A percentile compares a stretch with the other conserved stretches of the same genome.
Evolutionary conservation across 2,329 filamentous ascomycete species (phyloP).

Genomic region (Colletotrichum camelliae): DNA sequence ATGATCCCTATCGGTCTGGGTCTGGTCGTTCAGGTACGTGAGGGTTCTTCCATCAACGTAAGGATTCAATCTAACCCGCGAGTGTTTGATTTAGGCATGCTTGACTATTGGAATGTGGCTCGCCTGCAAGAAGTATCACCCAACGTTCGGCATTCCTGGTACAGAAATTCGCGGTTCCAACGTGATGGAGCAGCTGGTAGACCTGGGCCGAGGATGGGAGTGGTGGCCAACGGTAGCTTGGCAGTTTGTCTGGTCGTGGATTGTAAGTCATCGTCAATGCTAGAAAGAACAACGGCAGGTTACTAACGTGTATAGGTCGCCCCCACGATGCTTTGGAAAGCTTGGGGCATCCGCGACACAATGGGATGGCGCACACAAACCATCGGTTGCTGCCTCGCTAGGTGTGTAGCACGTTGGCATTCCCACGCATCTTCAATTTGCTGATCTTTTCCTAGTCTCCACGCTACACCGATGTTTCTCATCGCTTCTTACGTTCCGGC

Average conservation of each 20-base stretch:
- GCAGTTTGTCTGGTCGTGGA: slow-evolving; percentile 61
- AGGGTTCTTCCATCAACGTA: not conserved
- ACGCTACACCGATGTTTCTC: slow-evolving; percentile 63
- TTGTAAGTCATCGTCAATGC: slow-evolving; percentile 31
- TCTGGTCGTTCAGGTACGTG: slow-evolving; percentile 54
- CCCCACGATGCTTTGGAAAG: slow-evolving; percentile 56
- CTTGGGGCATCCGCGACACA: slow-evolving; percentile 59
- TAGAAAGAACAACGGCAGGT: not conserved
- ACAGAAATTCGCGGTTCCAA: slow-evolving; percentile 35
- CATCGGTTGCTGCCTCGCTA: slow-evolving; percentile 40
- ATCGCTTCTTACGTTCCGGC: slow-evolving; percentile 47
- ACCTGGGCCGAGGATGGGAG: slow-evolving; percentile 58
- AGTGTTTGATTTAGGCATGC: slow-evolving; percentile 44
- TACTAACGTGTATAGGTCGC: slow-evolving; percentile 38
- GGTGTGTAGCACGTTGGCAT: slow-evolving; percentile 23
- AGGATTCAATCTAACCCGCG: not conserved
- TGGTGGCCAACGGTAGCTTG: slow-evolving; percentile 64
- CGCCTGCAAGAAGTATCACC: slow-evolving; percentile 63
- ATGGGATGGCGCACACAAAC: slow-evolving; percentile 64
- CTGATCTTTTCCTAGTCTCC: slow-evolving; percentile 41
- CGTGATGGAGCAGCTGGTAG: slow-evolving; percentile 45
- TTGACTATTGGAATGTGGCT: slow-evolving; percentile 60
- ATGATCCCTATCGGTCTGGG: slow-evolving; percentile 51
- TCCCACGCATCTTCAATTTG: not conserved
- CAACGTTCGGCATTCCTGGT: slow-evolving; percentile 50